Base-by-base conservation (phyloP, 306 rosid species). In the Betula pendula region DNA sequence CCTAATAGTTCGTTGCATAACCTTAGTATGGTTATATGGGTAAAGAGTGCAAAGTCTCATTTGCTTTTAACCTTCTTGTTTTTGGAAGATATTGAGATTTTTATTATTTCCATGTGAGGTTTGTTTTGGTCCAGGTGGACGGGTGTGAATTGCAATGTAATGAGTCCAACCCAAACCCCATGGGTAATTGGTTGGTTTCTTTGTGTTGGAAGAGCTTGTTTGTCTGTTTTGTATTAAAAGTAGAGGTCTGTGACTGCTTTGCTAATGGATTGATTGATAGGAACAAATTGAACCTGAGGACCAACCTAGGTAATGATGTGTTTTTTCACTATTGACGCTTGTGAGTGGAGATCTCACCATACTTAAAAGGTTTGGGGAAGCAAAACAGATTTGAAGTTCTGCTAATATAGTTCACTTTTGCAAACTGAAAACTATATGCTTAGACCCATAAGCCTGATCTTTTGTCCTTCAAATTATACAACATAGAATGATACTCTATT, bases 281-380 rank as follows among this genome's bases (percentile, higher is more conserved):
- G 17, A 43, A 74, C 22, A 63, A 2, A 65, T 52, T 60, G 38
- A 38, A 50, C 45, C 53, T 51, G 25, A 56, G 63, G 77, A 27
- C 17, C 70, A 60, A 49, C n/a, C n/a, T n/a, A n/a, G n/a, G n/a
- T n/a, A n/a, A n/a, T n/a, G n/a, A n/a, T n/a, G n/a, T 14, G 31
- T 27, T 44, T n/a, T 38, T 75, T 25, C 49, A 11, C 15, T 45
- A 3, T 10, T 60, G 29, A 24, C 20, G 62, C 10, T 8, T 62
- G 43, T 45, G 42, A 38, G 42, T 38, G 42, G 42, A 38, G 8
- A 38, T 38, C 42, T 38, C 42, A 72, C 62, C 45, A 51, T 73
- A 29, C 47, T 14, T 72, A 55, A 72, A 75, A 72, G 44, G 44
- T 66, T 68, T 67, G 74, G 69, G 71, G 20, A 51, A 73, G 43